Evolutionary conservation across 2,329 filamentous ascomycete genomes (phyloP).

Genomic region (Aureobasidium sp.): DNA sequence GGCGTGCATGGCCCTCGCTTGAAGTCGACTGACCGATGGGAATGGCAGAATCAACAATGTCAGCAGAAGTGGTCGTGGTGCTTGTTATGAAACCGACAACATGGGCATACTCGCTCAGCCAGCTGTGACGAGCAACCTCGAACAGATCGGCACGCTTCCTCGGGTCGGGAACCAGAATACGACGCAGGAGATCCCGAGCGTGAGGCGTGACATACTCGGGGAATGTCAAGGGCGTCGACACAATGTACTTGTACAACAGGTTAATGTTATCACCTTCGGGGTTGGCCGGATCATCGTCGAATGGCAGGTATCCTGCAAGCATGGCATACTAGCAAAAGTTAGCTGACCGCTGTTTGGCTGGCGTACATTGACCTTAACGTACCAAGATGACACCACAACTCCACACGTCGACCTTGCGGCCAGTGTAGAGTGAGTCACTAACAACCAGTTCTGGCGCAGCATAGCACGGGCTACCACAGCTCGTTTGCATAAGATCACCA

Average conservation of each 20-base stretch:
- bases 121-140: constrained; percentile 94
- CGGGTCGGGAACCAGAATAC: constrained; percentile 91
- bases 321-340: constrained; percentile 73
- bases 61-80: constrained; percentile 76
- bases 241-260: constrained; percentile 97
- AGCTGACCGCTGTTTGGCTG: background rate
- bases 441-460: constrained; percentile 95
- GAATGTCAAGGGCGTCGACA: constrained; percentile 92
- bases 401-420: constrained; percentile 97
- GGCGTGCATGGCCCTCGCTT: background rate
- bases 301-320: constrained; percentile 93
- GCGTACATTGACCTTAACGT: constrained; percentile 34
- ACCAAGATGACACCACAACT: constrained; percentile 98
- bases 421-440: constrained; percentile 93
- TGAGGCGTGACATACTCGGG: constrained; percentile 98
- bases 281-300: constrained; percentile 96
- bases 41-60: constrained; percentile 74
- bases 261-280: constrained; percentile 99
- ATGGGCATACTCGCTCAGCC: constrained; percentile 94
- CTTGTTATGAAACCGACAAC: constrained; percentile 96
- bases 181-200: constrained; percentile 80
- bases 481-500: constrained; percentile 97
- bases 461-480: constrained; percentile 96
- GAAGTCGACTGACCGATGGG: constrained; percentile 39
- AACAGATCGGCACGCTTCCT: constrained; percentile 92